Evolutionary conservation across 1,284 basidiomycete genomes (phyloP), one percentile per base, ranked within the genome.

Genomic region (Ceratobasidium papillatum): DNA sequence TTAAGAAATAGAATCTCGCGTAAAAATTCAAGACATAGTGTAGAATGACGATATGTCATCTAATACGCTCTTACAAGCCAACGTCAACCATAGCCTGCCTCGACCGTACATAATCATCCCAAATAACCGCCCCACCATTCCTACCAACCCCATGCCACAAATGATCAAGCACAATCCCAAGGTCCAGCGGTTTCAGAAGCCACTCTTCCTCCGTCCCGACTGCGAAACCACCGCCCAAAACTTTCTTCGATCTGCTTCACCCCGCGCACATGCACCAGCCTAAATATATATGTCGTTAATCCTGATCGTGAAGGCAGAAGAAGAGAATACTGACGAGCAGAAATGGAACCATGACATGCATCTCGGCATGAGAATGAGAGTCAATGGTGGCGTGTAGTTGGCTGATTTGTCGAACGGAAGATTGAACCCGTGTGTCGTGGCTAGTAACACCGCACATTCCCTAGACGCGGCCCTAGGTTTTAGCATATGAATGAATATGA

Each of bases 31-130:
- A 14, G 38, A 14, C 38, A 41, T 14, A 41, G 38, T 7, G 38
- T 41, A 7, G 38, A 41, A 41, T 41, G 14, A 5, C 38, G 14
- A 41, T 41, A 41, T 41, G 38, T 41, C 38, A 41, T 41, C 38
- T 41, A 41, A 41, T 41, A 41, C 38, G 14, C 9, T 51, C 14
- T 19, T 51, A 56, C 32, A 27, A 32, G 17, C 30, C 54, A 3
- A 68, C 38, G 7, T 32, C 51, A 36, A 56, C 17, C n/a, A 41
- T 41, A 25, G 65, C 38, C 38, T 54, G 14, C 30, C 65, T 68
- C 38, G 68, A 71, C 9, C 27, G 12, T 27, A 61, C 43, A 59
- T 71, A 71, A 30, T 71, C 68, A 49, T 59, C 56, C 68, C 68
- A 71, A 12, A 19, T 47, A n/a, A 61, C 43, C 1, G 68, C 36